These are phyloP conservation scores for Exserohilum rostratum DNA, from an alignment of 2,329 filamentous ascomycete species.

Conservation along the genomic window DNA sequence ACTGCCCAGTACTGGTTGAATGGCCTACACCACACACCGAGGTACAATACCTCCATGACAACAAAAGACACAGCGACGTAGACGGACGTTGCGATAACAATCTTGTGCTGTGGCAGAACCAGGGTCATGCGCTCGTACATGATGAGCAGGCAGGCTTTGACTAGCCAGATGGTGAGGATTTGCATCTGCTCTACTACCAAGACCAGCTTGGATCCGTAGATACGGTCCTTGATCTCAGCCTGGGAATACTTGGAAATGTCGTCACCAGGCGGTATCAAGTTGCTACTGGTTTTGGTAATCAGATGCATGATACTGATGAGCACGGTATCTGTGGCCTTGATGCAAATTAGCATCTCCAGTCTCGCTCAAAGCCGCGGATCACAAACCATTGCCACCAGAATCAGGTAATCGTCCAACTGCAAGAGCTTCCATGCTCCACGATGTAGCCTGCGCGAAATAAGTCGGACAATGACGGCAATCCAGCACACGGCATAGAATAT, in stretches of 20 bases:
- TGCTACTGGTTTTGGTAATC: slow-evolving; percentile 41
- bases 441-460: slow-evolving; percentile 39
- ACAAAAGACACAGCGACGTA: slow-evolving; percentile 56
- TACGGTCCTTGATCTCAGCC: slow-evolving; percentile 49
- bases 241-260: slow-evolving; percentile 41
- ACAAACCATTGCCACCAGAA: slow-evolving; percentile 44
- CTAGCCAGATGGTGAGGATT: slow-evolving; percentile 57
- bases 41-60: slow-evolving; percentile 57
- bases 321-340: slow-evolving; percentile 41
- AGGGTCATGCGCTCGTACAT: slow-evolving; percentile 60
- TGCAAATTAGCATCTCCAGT: slow-evolving; percentile 9
- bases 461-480: slow-evolving; percentile 38
- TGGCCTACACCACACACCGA: slow-evolving; percentile 62
- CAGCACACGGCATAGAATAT: slow-evolving; percentile 45
- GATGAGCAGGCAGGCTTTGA: slow-evolving; percentile 61
- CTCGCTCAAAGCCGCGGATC: neutral
- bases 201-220: slow-evolving; percentile 62
- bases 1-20: slow-evolving; percentile 61
- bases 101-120: slow-evolving; percentile 36
- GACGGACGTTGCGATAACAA: slow-evolving; percentile 51
- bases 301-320: slow-evolving; percentile 43
- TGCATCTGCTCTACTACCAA: slow-evolving; percentile 62
- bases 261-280: slow-evolving; percentile 43
- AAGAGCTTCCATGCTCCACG: slow-evolving; percentile 41
- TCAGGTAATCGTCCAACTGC: slow-evolving; percentile 46